Percentiles rank a stretch among this genome's conserved stretches.
phyloP scores from a whole-genome alignment of 2,329 filamentous ascomycete species.

The Fusarium torreyae region DNA sequence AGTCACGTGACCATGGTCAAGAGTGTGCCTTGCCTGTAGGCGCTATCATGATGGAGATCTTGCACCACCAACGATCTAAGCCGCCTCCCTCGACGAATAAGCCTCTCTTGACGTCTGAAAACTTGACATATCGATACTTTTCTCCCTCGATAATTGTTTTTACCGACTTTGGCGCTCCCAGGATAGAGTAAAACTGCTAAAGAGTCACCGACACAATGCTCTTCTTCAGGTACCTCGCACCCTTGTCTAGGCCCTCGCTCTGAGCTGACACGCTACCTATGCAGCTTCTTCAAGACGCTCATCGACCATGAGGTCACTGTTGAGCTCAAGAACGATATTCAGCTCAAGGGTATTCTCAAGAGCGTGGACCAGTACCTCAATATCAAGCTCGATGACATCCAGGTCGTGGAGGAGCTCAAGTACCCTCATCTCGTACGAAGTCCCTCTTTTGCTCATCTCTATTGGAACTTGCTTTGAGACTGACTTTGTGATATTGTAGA shows the following conservation, averaged over 20 bases:
- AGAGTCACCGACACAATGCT: conserved; percentile 56
- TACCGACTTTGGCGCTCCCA: too few relatives aligned
- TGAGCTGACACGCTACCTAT: conserved; percentile 9
- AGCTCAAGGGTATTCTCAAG: conserved; percentile 94
- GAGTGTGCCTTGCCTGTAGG: conserved; percentile 18
- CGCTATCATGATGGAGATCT: conserved; percentile 43
- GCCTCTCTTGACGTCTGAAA: conserved; percentile 12
- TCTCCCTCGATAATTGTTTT: too few relatives aligned
- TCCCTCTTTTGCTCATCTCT: background rate
- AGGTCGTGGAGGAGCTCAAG: conserved; percentile 91
- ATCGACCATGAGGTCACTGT: conserved; percentile 98
- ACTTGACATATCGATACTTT: background rate
- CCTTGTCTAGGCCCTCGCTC: background rate
- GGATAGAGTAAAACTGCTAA: background rate
- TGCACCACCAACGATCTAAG: conserved; percentile 38
- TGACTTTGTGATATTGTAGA: conserved; percentile 56
- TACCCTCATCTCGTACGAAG: conserved; percentile 90
- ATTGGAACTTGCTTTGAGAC: background rate
- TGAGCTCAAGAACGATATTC: conserved; percentile 99
- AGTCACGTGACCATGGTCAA: conserved; percentile 33
- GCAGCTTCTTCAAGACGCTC: conserved; percentile 97
- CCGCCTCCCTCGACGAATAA: conserved; percentile 11
- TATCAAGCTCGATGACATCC: conserved; percentile 97
- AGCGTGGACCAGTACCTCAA: conserved; percentile 99
- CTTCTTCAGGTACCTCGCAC: conserved; percentile 60